Base-by-base conservation (phyloP, 148 eudicot species). In the Camellia granthamiana region DNA sequence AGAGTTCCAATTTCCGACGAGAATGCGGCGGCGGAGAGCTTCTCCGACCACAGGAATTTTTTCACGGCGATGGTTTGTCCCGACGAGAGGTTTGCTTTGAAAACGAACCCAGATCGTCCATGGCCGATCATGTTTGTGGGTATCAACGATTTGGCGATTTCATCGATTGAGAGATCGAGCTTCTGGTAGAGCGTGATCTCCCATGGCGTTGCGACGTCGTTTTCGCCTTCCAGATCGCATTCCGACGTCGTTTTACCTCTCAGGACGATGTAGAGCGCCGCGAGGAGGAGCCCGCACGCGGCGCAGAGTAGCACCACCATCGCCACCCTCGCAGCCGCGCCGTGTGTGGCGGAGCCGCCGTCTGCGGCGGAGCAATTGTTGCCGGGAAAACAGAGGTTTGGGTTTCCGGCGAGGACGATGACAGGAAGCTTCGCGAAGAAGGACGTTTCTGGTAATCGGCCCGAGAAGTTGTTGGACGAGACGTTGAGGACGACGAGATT, bases 141-240 rank as follows among this genome's bases (percentile, higher is more conserved):
- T 13, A 83, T 84, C 84, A 92, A 56, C 52, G 79, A 74, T 55
- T 85, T 81, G 4, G 86, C 78, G 49, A 92, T 89, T 23, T 89
- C 93, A 18, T 46, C 74, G 52, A 92, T 90, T 2, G 97, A 89
- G 58, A 92, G 79, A 80, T 92, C 93, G 11, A 92, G 87, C 62
- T 92, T 92, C 41, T 92, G 97, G 78, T 84, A 92, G 44, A 90
- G 73, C 0, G 92, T 90, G 23, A 92, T 90, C 76, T 92, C 93
- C 97, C 97, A 92, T 0, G 97, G 93, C 11, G 91, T 78, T 51
- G 85, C 93, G 84, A 90, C 84, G 55, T 90, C 91, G 69, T 86
- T 86, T 0, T 88, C 84, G 69, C 83, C 86, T 41, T 72, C 77
- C 8, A 52, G 71, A 62, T 86, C 83, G 61, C 83, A 82, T 23